Percentiles rank a stretch among this genome's conserved stretches.
phyloP scores from a whole-genome alignment of 176 grass and related monocot genomes.

The Lolium rigidum region DNA sequence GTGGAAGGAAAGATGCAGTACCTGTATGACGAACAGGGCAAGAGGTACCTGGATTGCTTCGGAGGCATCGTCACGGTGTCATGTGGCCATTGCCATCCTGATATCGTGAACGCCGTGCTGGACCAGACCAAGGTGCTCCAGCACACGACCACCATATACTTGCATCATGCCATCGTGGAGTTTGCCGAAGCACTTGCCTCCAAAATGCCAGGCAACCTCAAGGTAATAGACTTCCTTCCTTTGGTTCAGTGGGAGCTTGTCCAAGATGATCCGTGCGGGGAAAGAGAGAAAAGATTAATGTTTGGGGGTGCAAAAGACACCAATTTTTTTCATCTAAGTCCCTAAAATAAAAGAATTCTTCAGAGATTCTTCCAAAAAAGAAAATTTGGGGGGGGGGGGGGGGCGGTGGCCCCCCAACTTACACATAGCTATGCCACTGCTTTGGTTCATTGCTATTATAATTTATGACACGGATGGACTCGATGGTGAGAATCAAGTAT shows the following conservation, averaged over 20 bases:
- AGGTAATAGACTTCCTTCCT: conserved; percentile 44
- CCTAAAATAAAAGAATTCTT: too few relatives aligned
- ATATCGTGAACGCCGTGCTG: conserved; percentile 81
- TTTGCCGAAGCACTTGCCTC: conserved; percentile 91
- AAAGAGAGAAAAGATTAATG: too few relatives aligned
- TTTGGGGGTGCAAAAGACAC: too few relatives aligned
- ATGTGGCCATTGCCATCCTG: conserved; percentile 92
- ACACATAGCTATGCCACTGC: too few relatives aligned
- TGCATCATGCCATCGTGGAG: conserved; percentile 91
- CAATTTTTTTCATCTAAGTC: too few relatives aligned
- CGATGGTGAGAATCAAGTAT: not conserved
- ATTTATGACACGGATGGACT: not conserved
- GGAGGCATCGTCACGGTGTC: conserved; percentile 98
- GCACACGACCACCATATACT: conserved; percentile 94
- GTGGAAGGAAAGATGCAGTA: conserved; percentile 98
- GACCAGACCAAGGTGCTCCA: conserved; percentile 96
- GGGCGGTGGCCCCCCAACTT: too few relatives aligned
- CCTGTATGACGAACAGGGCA: conserved; percentile 89
- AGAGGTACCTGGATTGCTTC: conserved; percentile 90
- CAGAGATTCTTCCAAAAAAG: too few relatives aligned
- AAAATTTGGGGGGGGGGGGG: too few relatives aligned
- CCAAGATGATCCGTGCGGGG: too few relatives aligned
- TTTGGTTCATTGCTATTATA: too few relatives aligned
- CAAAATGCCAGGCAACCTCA: conserved; percentile 97
- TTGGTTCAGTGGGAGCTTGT: too few relatives aligned